These are phyloP conservation scores for Rhizomucor pusillus DNA, from an alignment of 371 early-diverging fungal species.

Conservation along the genomic window DNA sequence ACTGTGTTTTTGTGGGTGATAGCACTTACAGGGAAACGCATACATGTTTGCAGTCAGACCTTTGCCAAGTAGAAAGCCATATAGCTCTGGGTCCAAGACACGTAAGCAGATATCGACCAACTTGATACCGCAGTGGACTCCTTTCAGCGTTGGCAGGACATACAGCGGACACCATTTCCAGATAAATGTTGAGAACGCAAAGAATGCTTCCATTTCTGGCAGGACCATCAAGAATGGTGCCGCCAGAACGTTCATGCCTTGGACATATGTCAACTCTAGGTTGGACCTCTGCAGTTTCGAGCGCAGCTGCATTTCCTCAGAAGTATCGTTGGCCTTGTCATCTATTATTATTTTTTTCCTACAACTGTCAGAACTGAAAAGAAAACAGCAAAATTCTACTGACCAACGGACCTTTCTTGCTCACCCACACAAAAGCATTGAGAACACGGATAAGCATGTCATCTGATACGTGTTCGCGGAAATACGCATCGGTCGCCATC, in stretches of 20 bases:
- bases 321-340: conserved; percentile 9
- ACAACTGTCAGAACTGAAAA: background rate
- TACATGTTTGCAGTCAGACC: conserved; percentile 76
- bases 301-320: conserved; percentile 17
- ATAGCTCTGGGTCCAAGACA: conserved; percentile 73
- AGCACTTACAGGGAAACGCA: conserved; percentile 82
- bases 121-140: conserved; percentile 89
- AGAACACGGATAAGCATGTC: conserved; percentile 77
- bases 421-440: conserved; percentile 85
- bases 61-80: conserved; percentile 70
- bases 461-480: conserved; percentile 72
- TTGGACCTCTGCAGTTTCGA: conserved; percentile 4
- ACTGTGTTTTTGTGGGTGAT: background rate
- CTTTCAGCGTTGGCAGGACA: conserved; percentile 86
- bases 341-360: conserved; percentile 5
- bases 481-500: conserved; percentile 78
- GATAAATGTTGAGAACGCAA: conserved; percentile 80
- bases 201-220: conserved; percentile 92
- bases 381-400: background rate
- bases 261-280: conserved; percentile 79
- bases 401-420: conserved; percentile 27
- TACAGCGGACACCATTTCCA: conserved; percentile 87
- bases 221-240: conserved; percentile 92
- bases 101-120: conserved; percentile 81
- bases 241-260: conserved; percentile 92